A percentile compares a stretch with the other conserved stretches of the same genome.
Evolutionary conservation across 257 asterid species (phyloP).

Genomic region (Cynanchum wilfordii): DNA sequence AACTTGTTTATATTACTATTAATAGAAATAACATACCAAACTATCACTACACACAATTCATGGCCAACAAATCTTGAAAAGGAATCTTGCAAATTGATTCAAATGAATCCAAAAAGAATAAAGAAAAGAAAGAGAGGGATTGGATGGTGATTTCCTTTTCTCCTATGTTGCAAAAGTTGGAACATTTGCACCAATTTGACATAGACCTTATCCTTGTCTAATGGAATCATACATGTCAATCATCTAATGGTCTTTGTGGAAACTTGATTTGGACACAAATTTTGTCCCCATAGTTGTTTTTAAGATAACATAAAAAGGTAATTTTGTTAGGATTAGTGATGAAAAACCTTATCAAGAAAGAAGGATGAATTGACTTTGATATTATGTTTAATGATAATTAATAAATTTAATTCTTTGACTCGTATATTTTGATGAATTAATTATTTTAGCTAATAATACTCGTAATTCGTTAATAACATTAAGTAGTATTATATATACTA

Average conservation of each 20-base stretch:
- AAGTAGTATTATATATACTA: too few species aligned
- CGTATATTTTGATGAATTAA: too few species aligned
- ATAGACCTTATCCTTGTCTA: background rate
- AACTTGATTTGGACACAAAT: background rate
- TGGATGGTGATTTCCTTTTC: background rate
- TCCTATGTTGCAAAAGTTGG: slow-evolving; percentile 4
- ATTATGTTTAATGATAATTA: background rate
- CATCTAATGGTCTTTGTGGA: background rate
- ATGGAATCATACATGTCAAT: slow-evolving; percentile 6
- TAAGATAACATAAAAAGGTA: too few species aligned
- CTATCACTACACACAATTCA: background rate
- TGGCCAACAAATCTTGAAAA: slow-evolving; percentile 1
- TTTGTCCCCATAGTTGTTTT: background rate
- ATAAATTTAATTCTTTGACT: too few species aligned
- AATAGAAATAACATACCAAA: background rate
- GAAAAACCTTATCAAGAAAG: background rate
- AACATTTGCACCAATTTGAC: background rate
- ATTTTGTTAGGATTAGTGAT: background rate
- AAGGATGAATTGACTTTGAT: background rate
- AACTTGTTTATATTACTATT: background rate
- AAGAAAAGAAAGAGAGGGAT: background rate
- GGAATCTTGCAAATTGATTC: background rate
- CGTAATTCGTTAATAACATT: too few species aligned
- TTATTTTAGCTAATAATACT: too few species aligned
- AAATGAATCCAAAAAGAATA: background rate